Conservation (phyloP, 2,329 filamentous ascomycete species). For the Fusarium graminum region DNA sequence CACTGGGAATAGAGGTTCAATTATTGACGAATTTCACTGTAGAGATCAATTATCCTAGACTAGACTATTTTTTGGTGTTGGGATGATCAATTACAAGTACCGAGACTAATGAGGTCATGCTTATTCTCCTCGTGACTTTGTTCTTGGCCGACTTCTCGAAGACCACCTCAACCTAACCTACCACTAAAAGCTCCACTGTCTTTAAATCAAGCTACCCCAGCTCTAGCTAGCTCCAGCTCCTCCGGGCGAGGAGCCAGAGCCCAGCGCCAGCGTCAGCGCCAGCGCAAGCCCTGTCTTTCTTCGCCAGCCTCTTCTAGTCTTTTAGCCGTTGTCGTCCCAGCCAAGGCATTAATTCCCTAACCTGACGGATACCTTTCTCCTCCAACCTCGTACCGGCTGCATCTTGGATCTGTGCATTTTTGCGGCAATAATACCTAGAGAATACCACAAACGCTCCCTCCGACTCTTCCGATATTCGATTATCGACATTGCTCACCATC, state of each 20-base stretch:
- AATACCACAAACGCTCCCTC: conserved; percentile 4
- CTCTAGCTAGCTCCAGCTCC: conserved; percentile 11
- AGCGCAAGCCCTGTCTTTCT: conserved; percentile 30
- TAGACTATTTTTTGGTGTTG: conserved; percentile 2
- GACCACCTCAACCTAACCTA: conserved; percentile 3
- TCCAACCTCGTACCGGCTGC: conserved; percentile 20
- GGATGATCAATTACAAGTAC: conserved; percentile 14
- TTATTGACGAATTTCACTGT: not conserved
- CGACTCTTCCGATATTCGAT: conserved; percentile 31
- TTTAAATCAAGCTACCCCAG: conserved; percentile 26
- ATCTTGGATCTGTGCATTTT: conserved; percentile 22
- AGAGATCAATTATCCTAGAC: not conserved
- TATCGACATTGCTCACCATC: conserved; percentile 17
- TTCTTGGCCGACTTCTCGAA: conserved; percentile 28
- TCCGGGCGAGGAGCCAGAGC: no score
- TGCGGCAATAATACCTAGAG: conserved; percentile 14
- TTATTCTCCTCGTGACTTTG: conserved; percentile 39
- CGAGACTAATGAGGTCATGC: conserved; percentile 42
- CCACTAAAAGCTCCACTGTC: conserved; percentile 22
- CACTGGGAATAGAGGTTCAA: not conserved
- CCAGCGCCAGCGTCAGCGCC: conserved; percentile 11
- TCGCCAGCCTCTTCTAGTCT: conserved; percentile 31
- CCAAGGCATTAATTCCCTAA: conserved; percentile 15
- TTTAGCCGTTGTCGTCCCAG: conserved; percentile 34
- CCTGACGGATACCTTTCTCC: conserved; percentile 6